Conservation (phyloP, 2,329 filamentous ascomycete genomes). For the Aspergillus ibericus region DNA sequence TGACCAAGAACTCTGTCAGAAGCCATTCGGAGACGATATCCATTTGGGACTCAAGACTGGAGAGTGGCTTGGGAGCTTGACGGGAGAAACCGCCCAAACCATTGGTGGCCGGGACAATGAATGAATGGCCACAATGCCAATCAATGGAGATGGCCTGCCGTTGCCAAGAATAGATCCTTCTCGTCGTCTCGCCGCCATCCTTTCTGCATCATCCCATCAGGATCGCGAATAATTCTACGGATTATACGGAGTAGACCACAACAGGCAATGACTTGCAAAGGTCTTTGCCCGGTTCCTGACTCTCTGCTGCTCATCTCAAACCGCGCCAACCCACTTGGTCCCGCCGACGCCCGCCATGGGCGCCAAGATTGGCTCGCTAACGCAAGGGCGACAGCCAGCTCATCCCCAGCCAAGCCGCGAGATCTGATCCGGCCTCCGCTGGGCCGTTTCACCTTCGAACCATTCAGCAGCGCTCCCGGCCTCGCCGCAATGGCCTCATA, state of each 20-base stretch:
- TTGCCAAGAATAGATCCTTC: not conserved
- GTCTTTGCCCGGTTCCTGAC: not conserved
- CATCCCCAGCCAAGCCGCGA: conserved; percentile 5
- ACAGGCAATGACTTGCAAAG: not conserved
- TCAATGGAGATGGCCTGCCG: not conserved
- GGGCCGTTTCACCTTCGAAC: conserved; percentile 11
- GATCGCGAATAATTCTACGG: not conserved
- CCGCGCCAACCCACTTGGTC: conserved; percentile 2
- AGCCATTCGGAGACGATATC: too few relatives aligned
- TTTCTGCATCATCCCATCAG: not conserved
- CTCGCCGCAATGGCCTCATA: not conserved
- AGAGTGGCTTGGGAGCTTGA: too few relatives aligned
- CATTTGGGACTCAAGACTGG: too few relatives aligned
- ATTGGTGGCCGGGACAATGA: too few relatives aligned
- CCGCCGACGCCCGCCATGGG: not conserved
- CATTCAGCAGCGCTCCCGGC: conserved; percentile 1
- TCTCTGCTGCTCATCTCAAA: not conserved
- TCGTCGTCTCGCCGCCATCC: not conserved
- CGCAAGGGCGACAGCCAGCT: conserved; percentile 1
- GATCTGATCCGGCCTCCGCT: conserved; percentile 9
- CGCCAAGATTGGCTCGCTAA: conserved; percentile 3
- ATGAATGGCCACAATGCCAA: too few relatives aligned
- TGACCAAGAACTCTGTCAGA: too few relatives aligned
- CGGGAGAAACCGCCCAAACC: too few relatives aligned
- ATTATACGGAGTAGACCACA: too few relatives aligned